Conservation (phyloP, 2,329 filamentous ascomycete genomes). For the Podosphaera xanthii region DNA sequence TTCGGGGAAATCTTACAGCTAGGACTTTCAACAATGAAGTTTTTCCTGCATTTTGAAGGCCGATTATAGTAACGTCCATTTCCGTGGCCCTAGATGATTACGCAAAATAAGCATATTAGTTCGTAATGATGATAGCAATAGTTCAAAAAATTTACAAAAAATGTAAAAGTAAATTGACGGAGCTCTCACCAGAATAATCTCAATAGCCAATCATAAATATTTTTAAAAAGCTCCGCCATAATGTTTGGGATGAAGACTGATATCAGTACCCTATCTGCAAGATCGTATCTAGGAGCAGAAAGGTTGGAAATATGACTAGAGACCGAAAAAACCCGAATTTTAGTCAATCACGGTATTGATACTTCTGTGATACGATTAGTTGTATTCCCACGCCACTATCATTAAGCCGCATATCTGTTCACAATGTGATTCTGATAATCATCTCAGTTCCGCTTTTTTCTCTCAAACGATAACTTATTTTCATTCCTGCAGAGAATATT, state of each 20-base stretch:
- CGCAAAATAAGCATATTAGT: neutral
- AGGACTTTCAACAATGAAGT: constrained; percentile 83
- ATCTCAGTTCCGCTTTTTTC: neutral
- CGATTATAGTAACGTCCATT: constrained; percentile 99
- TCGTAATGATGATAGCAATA: neutral
- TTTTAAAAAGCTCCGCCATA: constrained; percentile 84
- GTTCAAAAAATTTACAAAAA: neutral
- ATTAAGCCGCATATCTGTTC: neutral
- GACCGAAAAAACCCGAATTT: neutral
- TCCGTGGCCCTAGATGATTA: constrained; percentile 58
- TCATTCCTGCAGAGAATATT: too few relatives aligned
- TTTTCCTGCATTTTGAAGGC: constrained; percentile 93
- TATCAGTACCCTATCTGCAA: too few relatives aligned
- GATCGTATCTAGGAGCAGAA: too few relatives aligned
- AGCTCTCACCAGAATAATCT: constrained; percentile 81
- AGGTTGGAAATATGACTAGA: constrained; percentile 3
- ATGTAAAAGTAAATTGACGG: neutral
- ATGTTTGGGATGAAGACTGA: constrained; percentile 12
- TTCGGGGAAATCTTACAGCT: constrained; percentile 43
- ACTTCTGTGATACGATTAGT: neutral
- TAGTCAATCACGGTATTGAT: neutral
- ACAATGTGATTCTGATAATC: neutral
- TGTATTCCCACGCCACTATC: neutral
- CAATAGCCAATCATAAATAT: constrained; percentile 95
- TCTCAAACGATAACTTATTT: too few relatives aligned